Evolutionary conservation across 108 stramenopile genomes (phyloP).

Genomic region (Discostella stelligeroides): DNA sequence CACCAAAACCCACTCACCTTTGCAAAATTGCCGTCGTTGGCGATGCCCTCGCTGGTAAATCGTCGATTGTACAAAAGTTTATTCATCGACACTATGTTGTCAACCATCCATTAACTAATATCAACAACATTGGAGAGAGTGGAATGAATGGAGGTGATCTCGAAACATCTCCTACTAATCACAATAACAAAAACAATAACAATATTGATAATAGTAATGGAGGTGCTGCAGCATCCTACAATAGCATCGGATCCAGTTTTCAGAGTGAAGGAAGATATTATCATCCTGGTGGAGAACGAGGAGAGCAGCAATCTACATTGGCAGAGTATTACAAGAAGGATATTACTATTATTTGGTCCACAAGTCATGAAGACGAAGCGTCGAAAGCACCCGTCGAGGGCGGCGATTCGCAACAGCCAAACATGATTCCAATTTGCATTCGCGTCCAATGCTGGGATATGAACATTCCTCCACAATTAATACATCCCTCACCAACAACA

Average conservation of each 20-base stretch:
- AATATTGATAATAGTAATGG: slow-evolving; percentile 3
- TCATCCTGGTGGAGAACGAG: background rate
- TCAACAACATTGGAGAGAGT: no score
- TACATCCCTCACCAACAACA: background rate
- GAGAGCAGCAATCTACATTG: slow-evolving; percentile 26
- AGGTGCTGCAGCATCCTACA: slow-evolving; percentile 1
- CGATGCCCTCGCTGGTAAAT: slow-evolving; percentile 19
- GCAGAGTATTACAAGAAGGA: slow-evolving; percentile 36
- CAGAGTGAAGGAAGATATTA: background rate
- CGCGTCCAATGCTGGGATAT: slow-evolving; percentile 37
- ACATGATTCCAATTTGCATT: slow-evolving; percentile 4
- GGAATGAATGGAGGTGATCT: background rate
- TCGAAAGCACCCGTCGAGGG: background rate
- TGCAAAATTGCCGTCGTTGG: slow-evolving; percentile 33
- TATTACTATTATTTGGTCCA: slow-evolving; percentile 4
- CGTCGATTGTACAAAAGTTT: slow-evolving; percentile 25
- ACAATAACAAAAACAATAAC: background rate
- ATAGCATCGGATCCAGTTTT: slow-evolving; percentile 19
- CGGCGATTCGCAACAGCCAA: background rate
- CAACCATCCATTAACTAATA: background rate
- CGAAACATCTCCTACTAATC: background rate
- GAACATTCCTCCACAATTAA: slow-evolving; percentile 12
- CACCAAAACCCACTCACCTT: slow-evolving; percentile 23
- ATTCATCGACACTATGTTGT: slow-evolving; percentile 13
- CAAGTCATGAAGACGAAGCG: background rate